These are phyloP conservation scores for Penicillium sp. DNA, from an alignment of 2,329 filamentous ascomycete genomes.

Conservation along the genomic window DNA sequence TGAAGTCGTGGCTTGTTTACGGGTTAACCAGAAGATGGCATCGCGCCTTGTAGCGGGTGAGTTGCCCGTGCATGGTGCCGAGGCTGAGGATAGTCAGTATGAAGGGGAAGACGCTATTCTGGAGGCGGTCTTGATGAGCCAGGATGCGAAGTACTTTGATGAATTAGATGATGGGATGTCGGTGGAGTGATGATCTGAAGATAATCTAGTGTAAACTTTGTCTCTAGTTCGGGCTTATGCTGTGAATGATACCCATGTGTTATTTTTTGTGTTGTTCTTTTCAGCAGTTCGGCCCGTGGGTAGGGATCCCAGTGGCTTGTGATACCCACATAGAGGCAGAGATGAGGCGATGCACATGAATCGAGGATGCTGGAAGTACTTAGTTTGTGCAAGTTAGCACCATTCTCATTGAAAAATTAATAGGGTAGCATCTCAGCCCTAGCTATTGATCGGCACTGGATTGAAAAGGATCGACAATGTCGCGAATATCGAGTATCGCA, in stretches of 20 bases:
- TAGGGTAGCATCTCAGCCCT: not conserved
- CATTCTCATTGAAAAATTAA: not conserved
- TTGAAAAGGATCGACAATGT: not conserved
- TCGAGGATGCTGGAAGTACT: not conserved
- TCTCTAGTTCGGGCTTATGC: not conserved
- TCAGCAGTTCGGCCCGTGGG: not conserved
- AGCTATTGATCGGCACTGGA: not conserved
- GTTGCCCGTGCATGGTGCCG: slow-evolving; percentile 19
- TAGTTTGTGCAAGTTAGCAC: not conserved
- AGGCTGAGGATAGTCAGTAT: slow-evolving; percentile 27
- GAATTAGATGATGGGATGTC: slow-evolving; percentile 28
- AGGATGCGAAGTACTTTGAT: slow-evolving; percentile 25
- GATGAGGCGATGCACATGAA: not conserved
- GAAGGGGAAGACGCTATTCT: slow-evolving; percentile 36
- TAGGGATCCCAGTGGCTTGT: not conserved
- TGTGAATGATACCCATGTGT: not conserved
- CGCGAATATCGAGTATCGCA: not conserved
- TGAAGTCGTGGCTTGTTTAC: slow-evolving; percentile 36
- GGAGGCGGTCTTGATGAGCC: slow-evolving; percentile 31
- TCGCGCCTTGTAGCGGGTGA: slow-evolving; percentile 32
- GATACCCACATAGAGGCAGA: not conserved
- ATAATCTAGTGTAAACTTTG: slow-evolving; percentile 5
- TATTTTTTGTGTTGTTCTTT: not conserved
- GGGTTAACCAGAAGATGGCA: slow-evolving; percentile 38
- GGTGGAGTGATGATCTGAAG: slow-evolving; percentile 30